Evolutionary conservation across 1,284 basidiomycete genomes (phyloP), one percentile per base, ranked within the genome.

Genomic region (Boletellus sp.): DNA sequence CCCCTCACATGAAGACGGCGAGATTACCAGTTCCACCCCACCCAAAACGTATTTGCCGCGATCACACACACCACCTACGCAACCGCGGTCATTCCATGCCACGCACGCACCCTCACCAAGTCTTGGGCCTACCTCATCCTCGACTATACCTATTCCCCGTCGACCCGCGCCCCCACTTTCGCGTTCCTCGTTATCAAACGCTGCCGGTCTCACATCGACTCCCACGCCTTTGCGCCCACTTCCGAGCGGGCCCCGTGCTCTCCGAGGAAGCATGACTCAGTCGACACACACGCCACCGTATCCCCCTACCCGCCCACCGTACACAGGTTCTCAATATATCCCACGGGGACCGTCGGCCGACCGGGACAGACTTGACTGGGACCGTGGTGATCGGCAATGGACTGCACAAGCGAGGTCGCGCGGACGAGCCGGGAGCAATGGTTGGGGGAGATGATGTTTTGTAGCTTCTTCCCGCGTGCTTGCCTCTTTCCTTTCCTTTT

Each of bases 211-310:
- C 30, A 43, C 60, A 23, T 47, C 63, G 2, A 37, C 50, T 20
- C 46, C 58, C 42, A 42, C 49, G 20, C 50, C 61, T 8, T 61
- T 64, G 17, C 68, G 71, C 25, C 68, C 72, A 19, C 64, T 74
- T 13, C 79, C 79, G 2, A 77, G 72, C 33, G 78, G 72, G 0
- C 79, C 79, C 0, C 72, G 77, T 19, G 79, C 79, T n/a, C 54
- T 80, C 14, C 64, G 78, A 33, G 64, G 66, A 14, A 50, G 58
- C 23, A 55, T 58, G 49, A 58, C 42, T 41, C 56, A 59, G 39
- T 47, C 58, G 4, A 53, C 56, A 11, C 58, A 60, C 20, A 38
- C 57, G n/a, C 45, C 55, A 11, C 34, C 56, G 3, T 66, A 61
- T 35, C 25, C 45, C 22, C 25, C 66, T 1, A n/a, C 50, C 33